Percentiles rank a stretch among this genome's conserved stretches.
Evolutionary conservation across 1,284 basidiomycete species (phyloP).

Genomic region (Pisolithus thermaeus): DNA sequence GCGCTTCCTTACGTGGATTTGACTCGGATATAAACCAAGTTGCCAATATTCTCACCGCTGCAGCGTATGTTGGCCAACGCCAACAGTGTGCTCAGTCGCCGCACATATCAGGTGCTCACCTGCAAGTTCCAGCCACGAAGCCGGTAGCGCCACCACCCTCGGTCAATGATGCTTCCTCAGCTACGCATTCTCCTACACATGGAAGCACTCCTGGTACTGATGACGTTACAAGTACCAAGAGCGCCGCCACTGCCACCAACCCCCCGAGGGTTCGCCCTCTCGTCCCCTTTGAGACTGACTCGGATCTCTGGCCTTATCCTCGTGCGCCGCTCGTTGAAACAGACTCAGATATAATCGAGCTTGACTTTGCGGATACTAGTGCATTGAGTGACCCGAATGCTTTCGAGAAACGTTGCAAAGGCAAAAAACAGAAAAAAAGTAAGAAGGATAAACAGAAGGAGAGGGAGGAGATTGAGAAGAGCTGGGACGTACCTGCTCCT

Average conservation of each 20-base stretch:
- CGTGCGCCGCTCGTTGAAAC: conserved; percentile 35
- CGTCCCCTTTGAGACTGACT: conserved; percentile 54
- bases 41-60: conserved; percentile 24
- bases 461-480: conserved; percentile 51
- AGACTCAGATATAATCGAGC: conserved; percentile 55
- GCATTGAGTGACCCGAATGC: conserved; percentile 57
- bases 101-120: conserved; percentile 5
- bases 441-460: conserved; percentile 37
- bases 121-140: conserved; percentile 3
- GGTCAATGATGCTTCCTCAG: conserved; percentile 2
- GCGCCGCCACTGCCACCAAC: conserved; percentile 8
- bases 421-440: conserved; percentile 33
- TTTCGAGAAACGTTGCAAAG: conserved; percentile 32
- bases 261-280: conserved; percentile 28
- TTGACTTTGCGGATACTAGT: conserved; percentile 65
- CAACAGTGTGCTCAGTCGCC: conserved; percentile 13
- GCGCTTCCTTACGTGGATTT: conserved; percentile 35
- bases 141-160: conserved; percentile 1
- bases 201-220: not conserved
- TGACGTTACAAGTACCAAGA: not conserved
- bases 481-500: conserved; percentile 48
- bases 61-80: conserved; percentile 8
- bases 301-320: conserved; percentile 63
- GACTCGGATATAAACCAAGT: conserved; percentile 31
- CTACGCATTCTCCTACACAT: not conserved